Evolutionary conservation across 2,329 filamentous ascomycete genomes (phyloP).

Genomic region (Microsporum ferrugineum): DNA sequence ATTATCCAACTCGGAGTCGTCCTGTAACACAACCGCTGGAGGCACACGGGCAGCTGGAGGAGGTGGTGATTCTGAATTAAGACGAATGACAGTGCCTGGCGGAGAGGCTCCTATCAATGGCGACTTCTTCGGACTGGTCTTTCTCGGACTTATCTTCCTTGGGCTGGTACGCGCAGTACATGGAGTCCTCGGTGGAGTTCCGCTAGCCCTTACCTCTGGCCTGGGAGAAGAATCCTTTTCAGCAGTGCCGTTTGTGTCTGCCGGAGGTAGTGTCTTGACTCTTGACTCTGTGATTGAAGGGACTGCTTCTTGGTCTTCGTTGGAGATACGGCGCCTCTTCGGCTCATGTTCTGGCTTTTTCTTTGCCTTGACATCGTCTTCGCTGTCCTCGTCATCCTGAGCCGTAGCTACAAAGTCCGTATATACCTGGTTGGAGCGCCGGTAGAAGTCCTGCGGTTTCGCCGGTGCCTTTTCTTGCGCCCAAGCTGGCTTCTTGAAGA

Average conservation of each 20-base stretch:
- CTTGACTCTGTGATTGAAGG: background rate
- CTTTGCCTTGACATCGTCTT: slow-evolving; percentile 10
- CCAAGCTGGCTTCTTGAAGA: slow-evolving; percentile 46
- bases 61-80: slow-evolving; percentile 1
- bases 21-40: background rate
- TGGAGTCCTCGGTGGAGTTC: background rate
- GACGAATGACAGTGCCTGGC: background rate
- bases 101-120: background rate
- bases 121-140: background rate
- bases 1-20: background rate
- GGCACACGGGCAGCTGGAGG: background rate
- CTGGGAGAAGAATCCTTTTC: background rate
- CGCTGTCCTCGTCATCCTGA: slow-evolving; percentile 7
- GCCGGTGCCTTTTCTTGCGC: slow-evolving; percentile 30
- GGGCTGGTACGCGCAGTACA: background rate
- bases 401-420: slow-evolving; percentile 34
- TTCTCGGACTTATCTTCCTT: background rate
- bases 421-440: slow-evolving; percentile 38
- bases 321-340: slow-evolving; percentile 20
- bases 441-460: slow-evolving; percentile 36
- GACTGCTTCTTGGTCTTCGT: slow-evolving; percentile 7
- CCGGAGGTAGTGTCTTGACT: background rate
- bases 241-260: background rate
- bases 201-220: background rate
- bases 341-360: slow-evolving; percentile 12